Evolutionary conservation across 805 yeast species (phyloP), one percentile per base, ranked within the genome.

Genomic region (Sugiyamaella smithiae): DNA sequence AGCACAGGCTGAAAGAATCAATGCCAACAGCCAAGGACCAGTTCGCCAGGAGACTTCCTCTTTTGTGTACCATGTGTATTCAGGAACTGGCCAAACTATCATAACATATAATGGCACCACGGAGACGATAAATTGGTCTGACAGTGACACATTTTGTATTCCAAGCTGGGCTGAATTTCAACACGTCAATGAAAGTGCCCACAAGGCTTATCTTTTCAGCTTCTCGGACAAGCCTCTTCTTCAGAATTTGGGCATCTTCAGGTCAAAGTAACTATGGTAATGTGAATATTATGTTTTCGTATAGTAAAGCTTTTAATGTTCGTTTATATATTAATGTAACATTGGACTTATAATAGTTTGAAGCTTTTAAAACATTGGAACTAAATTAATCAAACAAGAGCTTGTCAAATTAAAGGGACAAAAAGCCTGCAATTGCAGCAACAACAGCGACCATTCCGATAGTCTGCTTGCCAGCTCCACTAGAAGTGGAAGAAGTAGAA

Each of bases 131-230:
- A 19, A 17, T 5, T 49, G 52, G 52, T 11, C 25, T 6, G 25
- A 25, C 6, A 24, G 29, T 3, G 52, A 49, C 23, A 49, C 52
- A 5, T 49, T 49, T n/a, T 49, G 52, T 28, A 35, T 46, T 17
- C 52, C 52, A 14, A 28, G 33, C 37, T 49, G 52, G 52, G 45
- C 36, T 25, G 19, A 49, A 26, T 49, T 45, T 37, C 46, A 45
- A 35, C 49, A 49, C 29, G 6, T 45, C 40, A 49, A 49, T 17
- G 38, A 37, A 19, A 8, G 25, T 5, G 45, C 19, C 16, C 43
- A 38, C 11, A 16, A n/a, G n/a, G 52, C 40, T 12, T 49, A 49
- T 40, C 20, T 49, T 12, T 49, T 49, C 31, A 45, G 12, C 14
- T 49, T 33, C 46, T 38, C 44, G 2, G 52, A 49, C 29, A 37